Percentiles rank a stretch among this genome's conserved stretches.
Conservation (phyloP, 805 yeast genomes). For the Babjeviella inositovora region DNA sequence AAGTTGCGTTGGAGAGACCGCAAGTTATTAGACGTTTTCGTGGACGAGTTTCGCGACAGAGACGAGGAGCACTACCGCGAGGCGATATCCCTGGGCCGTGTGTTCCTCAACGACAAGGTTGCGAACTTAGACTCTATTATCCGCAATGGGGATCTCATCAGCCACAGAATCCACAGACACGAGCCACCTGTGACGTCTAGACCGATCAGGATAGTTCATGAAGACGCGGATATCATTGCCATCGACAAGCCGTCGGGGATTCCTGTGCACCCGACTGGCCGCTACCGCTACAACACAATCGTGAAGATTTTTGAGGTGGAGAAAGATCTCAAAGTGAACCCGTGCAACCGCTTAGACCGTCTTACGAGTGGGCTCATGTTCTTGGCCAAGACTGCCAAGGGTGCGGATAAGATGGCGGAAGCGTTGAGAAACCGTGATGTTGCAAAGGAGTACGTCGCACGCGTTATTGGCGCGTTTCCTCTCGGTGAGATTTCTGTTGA, state of each 20-base stretch:
- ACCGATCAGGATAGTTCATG: slow-evolving; percentile 49
- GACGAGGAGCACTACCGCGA: slow-evolving; percentile 47
- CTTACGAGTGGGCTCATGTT: slow-evolving; percentile 91
- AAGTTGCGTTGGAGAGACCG: slow-evolving; percentile 84
- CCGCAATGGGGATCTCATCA: slow-evolving; percentile 68
- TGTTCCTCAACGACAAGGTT: slow-evolving; percentile 48
- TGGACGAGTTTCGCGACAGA: slow-evolving; percentile 72
- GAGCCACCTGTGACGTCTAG: slow-evolving; percentile 69
- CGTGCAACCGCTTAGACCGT: slow-evolving; percentile 81
- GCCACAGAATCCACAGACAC: slow-evolving; percentile 72
- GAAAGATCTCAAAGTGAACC: slow-evolving; percentile 16
- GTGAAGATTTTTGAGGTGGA: slow-evolving; percentile 64
- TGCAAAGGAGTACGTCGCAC: slow-evolving; percentile 69
- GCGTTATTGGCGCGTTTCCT: slow-evolving; percentile 82
- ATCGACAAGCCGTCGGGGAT: slow-evolving; percentile 91
- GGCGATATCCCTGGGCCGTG: slow-evolving; percentile 46
- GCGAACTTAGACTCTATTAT: slow-evolving; percentile 54
- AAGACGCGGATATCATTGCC: slow-evolving; percentile 63
- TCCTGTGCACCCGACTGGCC: slow-evolving; percentile 93
- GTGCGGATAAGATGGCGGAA: slow-evolving; percentile 61
- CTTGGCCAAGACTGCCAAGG: slow-evolving; percentile 65
- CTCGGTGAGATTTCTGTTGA: slow-evolving; percentile 35
- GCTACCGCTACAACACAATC: slow-evolving; percentile 59
- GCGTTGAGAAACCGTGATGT: slow-evolving; percentile 65
- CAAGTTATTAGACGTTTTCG: slow-evolving; percentile 66